Percentiles rank a stretch among this genome's conserved stretches.
Evolutionary conservation across 805 yeast genomes (phyloP).

Genomic region (Sugiyamaella smithiae): DNA sequence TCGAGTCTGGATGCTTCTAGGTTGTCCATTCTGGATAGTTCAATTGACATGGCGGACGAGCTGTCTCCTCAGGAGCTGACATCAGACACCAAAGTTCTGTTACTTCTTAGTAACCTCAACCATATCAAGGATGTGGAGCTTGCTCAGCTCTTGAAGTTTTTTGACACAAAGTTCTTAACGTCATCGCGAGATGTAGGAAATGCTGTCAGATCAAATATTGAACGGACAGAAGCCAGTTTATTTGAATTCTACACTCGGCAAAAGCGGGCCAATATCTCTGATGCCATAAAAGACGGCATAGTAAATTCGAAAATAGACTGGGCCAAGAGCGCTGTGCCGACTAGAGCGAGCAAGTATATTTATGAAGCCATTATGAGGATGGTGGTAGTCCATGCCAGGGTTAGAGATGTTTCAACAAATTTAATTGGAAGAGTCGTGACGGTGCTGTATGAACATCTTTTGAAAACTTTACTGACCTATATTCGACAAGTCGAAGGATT

Average conservation of each 20-base stretch:
- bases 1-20: conserved; percentile 5
- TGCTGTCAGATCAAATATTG: conserved; percentile 45
- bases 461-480: conserved; percentile 37
- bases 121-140: conserved; percentile 46
- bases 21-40: background rate
- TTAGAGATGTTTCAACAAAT: conserved; percentile 47
- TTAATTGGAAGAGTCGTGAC: conserved; percentile 45
- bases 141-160: conserved; percentile 48
- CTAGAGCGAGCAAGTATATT: conserved; percentile 40
- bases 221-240: conserved; percentile 50
- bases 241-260: conserved; percentile 53
- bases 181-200: conserved; percentile 42
- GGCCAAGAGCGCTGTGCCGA: conserved; percentile 35
- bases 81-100: conserved; percentile 48
- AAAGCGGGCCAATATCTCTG: conserved; percentile 43
- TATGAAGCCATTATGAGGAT: conserved; percentile 49
- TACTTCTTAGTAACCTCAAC: conserved; percentile 54
- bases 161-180: conserved; percentile 50
- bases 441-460: conserved; percentile 44
- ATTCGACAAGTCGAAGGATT: conserved; percentile 46
- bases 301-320: conserved; percentile 39
- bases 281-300: conserved; percentile 42
- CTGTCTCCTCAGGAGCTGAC: conserved; percentile 44
- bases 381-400: conserved; percentile 52
- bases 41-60: conserved; percentile 30